phyloP scores from a whole-genome alignment of 2,329 filamentous ascomycete species.

The Escovopsis sp. region DNA sequence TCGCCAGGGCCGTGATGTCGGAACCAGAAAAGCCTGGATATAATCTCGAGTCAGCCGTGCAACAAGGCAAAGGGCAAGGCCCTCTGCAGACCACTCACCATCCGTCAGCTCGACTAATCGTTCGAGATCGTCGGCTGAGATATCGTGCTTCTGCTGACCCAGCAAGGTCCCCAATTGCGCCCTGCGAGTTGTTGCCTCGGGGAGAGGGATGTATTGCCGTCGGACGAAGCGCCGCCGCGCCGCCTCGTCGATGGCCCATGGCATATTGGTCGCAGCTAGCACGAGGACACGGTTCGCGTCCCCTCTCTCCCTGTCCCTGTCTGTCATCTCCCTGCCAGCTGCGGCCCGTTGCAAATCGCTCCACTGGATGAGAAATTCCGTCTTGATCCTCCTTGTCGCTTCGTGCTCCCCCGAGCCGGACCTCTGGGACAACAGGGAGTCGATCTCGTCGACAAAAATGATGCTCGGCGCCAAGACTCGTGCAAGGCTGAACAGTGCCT shows the following conservation, averaged over 20 bases:
- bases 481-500: slow-evolving; percentile 79
- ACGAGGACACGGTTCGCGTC: slow-evolving; percentile 84
- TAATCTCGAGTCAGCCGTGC: not conserved
- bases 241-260: slow-evolving; percentile 96
- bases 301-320: slow-evolving; percentile 53
- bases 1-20: slow-evolving; percentile 90
- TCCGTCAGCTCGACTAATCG: slow-evolving; percentile 68
- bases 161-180: slow-evolving; percentile 67
- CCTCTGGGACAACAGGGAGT: slow-evolving; percentile 75
- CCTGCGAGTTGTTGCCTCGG: slow-evolving; percentile 67
- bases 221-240: slow-evolving; percentile 80
- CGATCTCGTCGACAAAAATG: slow-evolving; percentile 97
- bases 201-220: slow-evolving; percentile 88
- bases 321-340: slow-evolving; percentile 59
- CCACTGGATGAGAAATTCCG: slow-evolving; percentile 96
- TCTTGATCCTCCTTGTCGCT: slow-evolving; percentile 86
- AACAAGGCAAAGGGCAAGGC: not conserved
- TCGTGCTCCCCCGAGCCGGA: slow-evolving; percentile 80
- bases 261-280: slow-evolving; percentile 85
- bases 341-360: slow-evolving; percentile 84
- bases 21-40: slow-evolving; percentile 81
- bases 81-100: slow-evolving; percentile 35
- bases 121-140: slow-evolving; percentile 57
- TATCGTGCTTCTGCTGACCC: slow-evolving; percentile 71
- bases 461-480: slow-evolving; percentile 84